phyloP scores from a whole-genome alignment of 1,284 basidiomycete genomes.

The Naganishia albida region DNA sequence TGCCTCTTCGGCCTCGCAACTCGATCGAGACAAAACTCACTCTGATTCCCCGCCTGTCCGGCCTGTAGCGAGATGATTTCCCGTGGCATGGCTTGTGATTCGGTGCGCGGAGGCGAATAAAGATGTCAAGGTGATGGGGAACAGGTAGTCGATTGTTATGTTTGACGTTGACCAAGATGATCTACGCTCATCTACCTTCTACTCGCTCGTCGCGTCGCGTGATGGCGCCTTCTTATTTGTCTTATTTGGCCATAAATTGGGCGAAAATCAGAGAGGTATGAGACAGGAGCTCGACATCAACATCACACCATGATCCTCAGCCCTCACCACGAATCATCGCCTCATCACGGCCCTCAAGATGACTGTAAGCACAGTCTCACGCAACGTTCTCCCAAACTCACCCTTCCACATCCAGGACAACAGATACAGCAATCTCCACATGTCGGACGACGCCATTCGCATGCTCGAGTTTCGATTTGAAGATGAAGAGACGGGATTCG shows the following conservation, averaged over 20 bases:
- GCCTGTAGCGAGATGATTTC: constrained; percentile 60
- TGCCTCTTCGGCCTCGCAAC: too few species aligned
- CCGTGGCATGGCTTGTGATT: constrained; percentile 47
- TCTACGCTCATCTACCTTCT: neutral
- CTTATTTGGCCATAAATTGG: neutral
- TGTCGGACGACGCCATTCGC: constrained; percentile 29
- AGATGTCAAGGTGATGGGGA: neutral
- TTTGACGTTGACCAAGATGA: neutral
- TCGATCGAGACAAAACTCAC: constrained; percentile 55
- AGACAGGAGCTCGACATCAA: neutral
- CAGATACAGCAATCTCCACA: constrained; percentile 30
- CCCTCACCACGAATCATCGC: neutral
- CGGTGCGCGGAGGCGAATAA: neutral
- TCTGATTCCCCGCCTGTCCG: constrained; percentile 96
- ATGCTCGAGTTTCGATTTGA: constrained; percentile 32
- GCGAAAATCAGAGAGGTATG: neutral
- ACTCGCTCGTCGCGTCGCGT: neutral
- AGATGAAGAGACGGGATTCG: constrained; percentile 32
- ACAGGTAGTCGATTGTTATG: neutral
- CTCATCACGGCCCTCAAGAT: neutral
- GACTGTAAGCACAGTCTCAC: neutral
- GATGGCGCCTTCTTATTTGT: too few species aligned
- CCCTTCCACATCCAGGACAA: constrained; percentile 19
- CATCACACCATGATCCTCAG: neutral
- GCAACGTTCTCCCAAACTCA: neutral